These are phyloP conservation scores for Mycena latifolia DNA, from an alignment of 768 basidiomycete species.

Conservation along the genomic window DNA sequence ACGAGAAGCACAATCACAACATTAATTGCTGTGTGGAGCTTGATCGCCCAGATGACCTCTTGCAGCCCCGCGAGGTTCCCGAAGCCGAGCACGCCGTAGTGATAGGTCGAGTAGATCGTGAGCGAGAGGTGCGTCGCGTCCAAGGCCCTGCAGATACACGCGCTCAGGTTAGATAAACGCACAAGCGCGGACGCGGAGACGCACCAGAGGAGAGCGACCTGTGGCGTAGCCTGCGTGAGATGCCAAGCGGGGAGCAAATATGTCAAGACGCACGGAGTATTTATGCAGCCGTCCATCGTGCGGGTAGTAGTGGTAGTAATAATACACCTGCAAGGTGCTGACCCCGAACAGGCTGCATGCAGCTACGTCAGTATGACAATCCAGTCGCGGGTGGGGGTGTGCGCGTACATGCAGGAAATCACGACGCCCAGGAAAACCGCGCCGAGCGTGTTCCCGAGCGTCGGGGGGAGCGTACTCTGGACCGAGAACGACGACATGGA, in stretches of 20 bases:
- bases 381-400: too few relatives aligned
- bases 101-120: constrained; percentile 50
- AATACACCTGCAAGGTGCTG: constrained; percentile 31
- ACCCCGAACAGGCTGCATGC: constrained; percentile 30
- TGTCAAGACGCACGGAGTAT: constrained; percentile 23
- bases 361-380: too few relatives aligned
- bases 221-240: too few relatives aligned
- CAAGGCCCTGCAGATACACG: background rate
- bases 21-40: constrained; percentile 58
- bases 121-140: constrained; percentile 44
- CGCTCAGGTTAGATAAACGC: too few relatives aligned
- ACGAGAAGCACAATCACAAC: constrained; percentile 59
- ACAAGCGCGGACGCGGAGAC: too few relatives aligned
- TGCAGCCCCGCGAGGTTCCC: constrained; percentile 43
- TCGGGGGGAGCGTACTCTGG: constrained; percentile 7
- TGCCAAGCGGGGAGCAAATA: too few relatives aligned
- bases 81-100: constrained; percentile 52
- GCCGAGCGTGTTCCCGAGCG: constrained; percentile 33
- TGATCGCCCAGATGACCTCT: constrained; percentile 46
- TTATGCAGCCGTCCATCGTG: constrained; percentile 23
- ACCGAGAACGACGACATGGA: constrained; percentile 1
- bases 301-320: constrained; percentile 34
- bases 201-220: constrained; percentile 25
- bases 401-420: constrained; percentile 28
- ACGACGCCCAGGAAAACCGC: constrained; percentile 30